A percentile compares a stretch with the other conserved stretches of the same genome.
Evolutionary conservation across 2,329 filamentous ascomycete genomes (phyloP).

Genomic region (Paraconiothyrium sp.): DNA sequence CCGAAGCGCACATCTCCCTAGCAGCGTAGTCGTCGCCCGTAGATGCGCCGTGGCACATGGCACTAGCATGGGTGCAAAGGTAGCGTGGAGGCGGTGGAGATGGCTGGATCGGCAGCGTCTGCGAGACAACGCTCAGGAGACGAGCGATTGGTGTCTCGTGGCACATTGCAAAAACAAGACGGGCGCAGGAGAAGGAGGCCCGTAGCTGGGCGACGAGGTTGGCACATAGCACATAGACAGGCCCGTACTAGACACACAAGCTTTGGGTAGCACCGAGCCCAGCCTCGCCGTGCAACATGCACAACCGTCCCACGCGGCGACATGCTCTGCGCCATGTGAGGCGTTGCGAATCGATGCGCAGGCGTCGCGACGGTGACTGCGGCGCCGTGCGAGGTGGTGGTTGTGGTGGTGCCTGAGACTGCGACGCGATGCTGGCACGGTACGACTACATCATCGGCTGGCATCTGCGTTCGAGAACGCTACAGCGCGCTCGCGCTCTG

Average conservation of each 20-base stretch:
- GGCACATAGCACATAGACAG: background rate
- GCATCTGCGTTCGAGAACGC: background rate
- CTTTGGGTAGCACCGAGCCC: background rate
- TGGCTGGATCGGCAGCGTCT: background rate
- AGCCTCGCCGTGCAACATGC: background rate
- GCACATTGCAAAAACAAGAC: background rate
- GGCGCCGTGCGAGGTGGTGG: background rate
- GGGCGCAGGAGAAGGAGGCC: background rate
- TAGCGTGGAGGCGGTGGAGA: slow-evolving; percentile 4
- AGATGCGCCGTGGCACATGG: slow-evolving; percentile 9
- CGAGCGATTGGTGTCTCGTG: background rate
- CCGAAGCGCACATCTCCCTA: slow-evolving; percentile 30
- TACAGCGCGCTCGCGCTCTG: background rate
- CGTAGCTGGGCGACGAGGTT: slow-evolving; percentile 7
- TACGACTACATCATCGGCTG: slow-evolving; percentile 2
- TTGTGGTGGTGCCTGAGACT: background rate
- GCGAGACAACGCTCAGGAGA: background rate
- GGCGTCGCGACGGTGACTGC: background rate
- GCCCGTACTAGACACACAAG: slow-evolving; percentile 6
- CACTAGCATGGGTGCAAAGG: background rate
- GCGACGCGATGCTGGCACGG: background rate
- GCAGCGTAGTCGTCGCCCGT: slow-evolving; percentile 40
- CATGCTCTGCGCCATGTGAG: background rate
- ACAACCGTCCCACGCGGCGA: background rate
- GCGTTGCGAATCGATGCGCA: background rate